phyloP scores from a whole-genome alignment of 495 filamentous ascomycete genomes.

The Penicillium cosmopolitanum region DNA sequence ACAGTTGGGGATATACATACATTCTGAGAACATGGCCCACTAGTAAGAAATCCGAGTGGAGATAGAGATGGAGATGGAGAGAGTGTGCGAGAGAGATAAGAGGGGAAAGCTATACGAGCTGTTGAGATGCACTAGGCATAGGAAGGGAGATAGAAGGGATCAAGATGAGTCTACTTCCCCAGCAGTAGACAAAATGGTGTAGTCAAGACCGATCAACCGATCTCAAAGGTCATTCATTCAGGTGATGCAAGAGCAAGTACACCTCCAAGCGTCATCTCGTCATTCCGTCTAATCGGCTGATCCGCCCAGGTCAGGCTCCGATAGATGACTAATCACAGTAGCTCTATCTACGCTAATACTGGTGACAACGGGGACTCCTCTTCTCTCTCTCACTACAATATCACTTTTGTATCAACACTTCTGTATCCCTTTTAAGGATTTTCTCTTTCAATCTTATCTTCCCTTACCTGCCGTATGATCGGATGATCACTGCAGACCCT shows the following conservation, averaged over 20 bases:
- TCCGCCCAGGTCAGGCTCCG: constrained; percentile 30
- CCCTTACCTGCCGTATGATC: not conserved
- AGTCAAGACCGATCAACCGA: too few relatives aligned
- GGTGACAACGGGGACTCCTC: not conserved
- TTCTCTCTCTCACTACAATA: not conserved
- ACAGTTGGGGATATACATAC: constrained; percentile 56
- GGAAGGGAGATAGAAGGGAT: not conserved
- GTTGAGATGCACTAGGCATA: constrained; percentile 4
- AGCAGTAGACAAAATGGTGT: too few relatives aligned
- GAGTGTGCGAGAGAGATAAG: not conserved
- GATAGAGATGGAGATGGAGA: constrained; percentile 16
- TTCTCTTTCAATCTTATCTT: too few relatives aligned
- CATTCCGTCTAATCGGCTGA: not conserved
- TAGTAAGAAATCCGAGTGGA: constrained; percentile 23
- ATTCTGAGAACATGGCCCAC: constrained; percentile 92
- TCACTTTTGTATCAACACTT: too few relatives aligned
- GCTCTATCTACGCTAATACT: not conserved
- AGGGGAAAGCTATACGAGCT: constrained; percentile 4
- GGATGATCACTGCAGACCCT: constrained; percentile 17
- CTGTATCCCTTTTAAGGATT: too few relatives aligned
- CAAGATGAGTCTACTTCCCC: too few relatives aligned
- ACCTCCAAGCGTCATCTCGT: constrained; percentile 35
- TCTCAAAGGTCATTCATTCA: constrained; percentile 6
- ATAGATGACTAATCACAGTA: constrained; percentile 47
- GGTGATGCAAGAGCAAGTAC: constrained; percentile 28